Evolutionary conservation across 768 basidiomycete genomes (phyloP).

Genomic region (Mycena filopes): DNA sequence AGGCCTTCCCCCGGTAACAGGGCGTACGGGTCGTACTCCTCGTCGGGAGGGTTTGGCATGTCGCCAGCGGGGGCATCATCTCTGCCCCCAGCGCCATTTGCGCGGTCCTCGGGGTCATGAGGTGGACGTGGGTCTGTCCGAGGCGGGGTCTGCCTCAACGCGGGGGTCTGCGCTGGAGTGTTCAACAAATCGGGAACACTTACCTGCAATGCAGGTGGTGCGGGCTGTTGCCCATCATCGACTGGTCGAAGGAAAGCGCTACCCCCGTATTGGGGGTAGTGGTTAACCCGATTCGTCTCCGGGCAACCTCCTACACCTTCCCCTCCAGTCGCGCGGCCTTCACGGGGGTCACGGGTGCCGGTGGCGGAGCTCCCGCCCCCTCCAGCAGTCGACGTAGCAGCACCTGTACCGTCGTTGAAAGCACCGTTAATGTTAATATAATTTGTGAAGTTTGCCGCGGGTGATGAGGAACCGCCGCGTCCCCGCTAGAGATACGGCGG

Average conservation of each 20-base stretch:
- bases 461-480: neutral
- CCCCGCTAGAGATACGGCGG: neutral
- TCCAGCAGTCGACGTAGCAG: conserved; percentile 1
- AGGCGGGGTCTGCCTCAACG: neutral
- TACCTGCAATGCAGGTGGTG: neutral
- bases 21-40: no score
- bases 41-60: neutral
- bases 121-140: neutral
- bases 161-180: neutral
- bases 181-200: no score
- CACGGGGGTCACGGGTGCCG: conserved; percentile 3
- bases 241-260: neutral
- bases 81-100: neutral
- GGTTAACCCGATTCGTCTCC: conserved; percentile 5
- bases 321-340: conserved; percentile 12
- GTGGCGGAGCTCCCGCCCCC: conserved; percentile 22
- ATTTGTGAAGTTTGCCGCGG: neutral
- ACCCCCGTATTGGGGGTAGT: neutral
- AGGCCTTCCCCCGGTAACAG: no score
- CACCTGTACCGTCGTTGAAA: neutral
- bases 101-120: neutral
- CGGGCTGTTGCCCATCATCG: neutral
- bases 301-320: neutral
- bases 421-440: neutral
- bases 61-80: no score